A percentile compares a stretch with the other conserved stretches of the same genome.
These are phyloP conservation scores for Fraxinus dipetala DNA, from an alignment of 305 asterid species.

Conservation along the genomic window DNA sequence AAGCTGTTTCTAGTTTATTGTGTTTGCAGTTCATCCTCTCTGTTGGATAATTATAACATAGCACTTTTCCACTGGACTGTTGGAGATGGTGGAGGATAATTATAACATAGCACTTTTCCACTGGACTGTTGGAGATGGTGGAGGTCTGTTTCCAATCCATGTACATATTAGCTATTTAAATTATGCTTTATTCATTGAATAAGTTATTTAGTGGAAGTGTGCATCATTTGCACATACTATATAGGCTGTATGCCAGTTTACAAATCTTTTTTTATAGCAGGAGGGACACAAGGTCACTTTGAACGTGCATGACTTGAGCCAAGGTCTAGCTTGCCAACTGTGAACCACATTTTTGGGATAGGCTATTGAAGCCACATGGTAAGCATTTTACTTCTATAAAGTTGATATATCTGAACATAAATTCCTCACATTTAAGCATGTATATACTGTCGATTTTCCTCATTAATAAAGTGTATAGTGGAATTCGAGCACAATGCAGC, in stretches of 20 bases:
- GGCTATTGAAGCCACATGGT: slow-evolving; percentile 89
- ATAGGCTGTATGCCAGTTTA: too few species aligned
- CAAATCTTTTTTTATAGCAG: slow-evolving; percentile 36
- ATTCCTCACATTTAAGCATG: neutral
- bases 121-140: slow-evolving; percentile 63
- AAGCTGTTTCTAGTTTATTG: neutral
- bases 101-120: too few species aligned
- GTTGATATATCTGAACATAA: neutral
- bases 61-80: slow-evolving; percentile 11
- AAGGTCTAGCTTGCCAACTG: slow-evolving; percentile 83
- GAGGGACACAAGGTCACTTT: slow-evolving; percentile 72
- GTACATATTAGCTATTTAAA: neutral
- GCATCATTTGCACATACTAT: too few species aligned
- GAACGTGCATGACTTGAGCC: slow-evolving; percentile 88
- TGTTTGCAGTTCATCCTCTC: slow-evolving; percentile 24
- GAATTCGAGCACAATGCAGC: neutral
- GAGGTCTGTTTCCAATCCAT: slow-evolving; percentile 40
- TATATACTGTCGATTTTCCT: neutral
- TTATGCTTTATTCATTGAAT: neutral
- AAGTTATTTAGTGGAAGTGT: neutral
- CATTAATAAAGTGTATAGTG: neutral
- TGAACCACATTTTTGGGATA: slow-evolving; percentile 80
- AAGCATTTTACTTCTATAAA: slow-evolving; percentile 16
- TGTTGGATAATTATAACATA: too few species aligned
- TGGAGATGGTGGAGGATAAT: too few species aligned